Conservation (phyloP, 1,139 yeast species). For the Candida tetrigidarum region DNA sequence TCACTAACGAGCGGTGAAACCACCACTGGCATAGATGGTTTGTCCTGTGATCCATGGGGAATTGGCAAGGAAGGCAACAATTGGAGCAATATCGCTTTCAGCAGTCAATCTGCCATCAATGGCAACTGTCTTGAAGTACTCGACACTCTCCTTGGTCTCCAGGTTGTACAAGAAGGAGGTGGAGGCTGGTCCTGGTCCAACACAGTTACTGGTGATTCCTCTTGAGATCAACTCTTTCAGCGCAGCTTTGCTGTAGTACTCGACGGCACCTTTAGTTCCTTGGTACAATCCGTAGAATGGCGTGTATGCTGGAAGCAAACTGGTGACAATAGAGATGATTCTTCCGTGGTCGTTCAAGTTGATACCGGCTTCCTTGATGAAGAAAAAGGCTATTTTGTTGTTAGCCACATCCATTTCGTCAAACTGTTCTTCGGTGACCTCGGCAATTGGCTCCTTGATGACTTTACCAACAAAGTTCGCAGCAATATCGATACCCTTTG, state of each 20-base stretch:
- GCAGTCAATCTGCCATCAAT: constrained; percentile 57
- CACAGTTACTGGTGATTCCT: constrained; percentile 57
- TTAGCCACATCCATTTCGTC: constrained; percentile 57
- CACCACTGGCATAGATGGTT: constrained; percentile 66
- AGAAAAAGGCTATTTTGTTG: constrained; percentile 64
- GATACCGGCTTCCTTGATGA: constrained; percentile 60
- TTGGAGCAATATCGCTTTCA: constrained; percentile 65
- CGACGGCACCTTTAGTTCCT: constrained; percentile 67
- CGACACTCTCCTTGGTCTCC: constrained; percentile 57
- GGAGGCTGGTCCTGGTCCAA: constrained; percentile 77
- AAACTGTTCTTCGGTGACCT: constrained; percentile 55
- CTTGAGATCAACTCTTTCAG: constrained; percentile 57
- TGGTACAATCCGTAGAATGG: constrained; percentile 61
- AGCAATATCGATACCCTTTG: constrained; percentile 60
- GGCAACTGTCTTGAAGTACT: constrained; percentile 55
- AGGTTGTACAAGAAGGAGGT: constrained; percentile 70
- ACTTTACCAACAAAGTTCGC: constrained; percentile 71
- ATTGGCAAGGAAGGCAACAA: constrained; percentile 60
- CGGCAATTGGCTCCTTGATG: constrained; percentile 59
- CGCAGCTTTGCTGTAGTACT: constrained; percentile 57
- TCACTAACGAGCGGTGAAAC: constrained; percentile 55
- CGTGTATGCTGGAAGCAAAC: constrained; percentile 68
- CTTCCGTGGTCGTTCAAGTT: constrained; percentile 55
- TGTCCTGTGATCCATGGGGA: constrained; percentile 76
- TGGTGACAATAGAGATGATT: constrained; percentile 62